Conservation (phyloP, 2,329 filamentous ascomycete genomes). For the Diplocarpon mali region DNA sequence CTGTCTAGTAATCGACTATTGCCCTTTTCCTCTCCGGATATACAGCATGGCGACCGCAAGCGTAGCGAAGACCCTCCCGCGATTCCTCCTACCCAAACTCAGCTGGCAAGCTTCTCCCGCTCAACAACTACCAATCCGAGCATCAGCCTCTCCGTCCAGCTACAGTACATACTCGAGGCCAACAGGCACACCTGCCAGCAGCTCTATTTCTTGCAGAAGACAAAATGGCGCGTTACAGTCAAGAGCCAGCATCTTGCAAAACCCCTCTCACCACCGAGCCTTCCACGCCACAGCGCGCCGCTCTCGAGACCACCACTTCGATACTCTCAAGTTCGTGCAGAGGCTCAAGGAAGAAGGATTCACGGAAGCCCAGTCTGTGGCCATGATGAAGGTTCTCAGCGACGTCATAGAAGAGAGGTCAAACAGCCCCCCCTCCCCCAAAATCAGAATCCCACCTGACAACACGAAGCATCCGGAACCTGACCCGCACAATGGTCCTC, state of each 20-base stretch:
- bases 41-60: constrained; percentile 21
- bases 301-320: constrained; percentile 82
- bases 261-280: constrained; percentile 25
- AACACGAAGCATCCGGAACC: constrained; percentile 69
- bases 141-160: constrained; percentile 15
- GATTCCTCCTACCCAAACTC: constrained; percentile 26
- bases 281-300: constrained; percentile 59
- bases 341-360: constrained; percentile 83
- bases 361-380: constrained; percentile 86
- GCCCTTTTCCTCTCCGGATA: neutral
- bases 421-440: neutral
- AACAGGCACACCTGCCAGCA: neutral
- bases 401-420: constrained; percentile 94
- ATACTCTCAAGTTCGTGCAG: constrained; percentile 95
- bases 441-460: constrained; percentile 6
- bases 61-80: constrained; percentile 20
- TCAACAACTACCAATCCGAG: constrained; percentile 15
- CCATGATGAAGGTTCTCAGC: constrained; percentile 97
- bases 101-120: constrained; percentile 24
- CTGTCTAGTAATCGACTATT: neutral
- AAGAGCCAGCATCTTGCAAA: constrained; percentile 15
- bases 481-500: constrained; percentile 95
- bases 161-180: constrained; percentile 7
- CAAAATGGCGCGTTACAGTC: constrained; percentile 3
- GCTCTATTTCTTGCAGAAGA: neutral